These are phyloP conservation scores for Wallacemonas sp. DNA, from an alignment of 208 protist genomes.

Conservation along the genomic window DNA sequence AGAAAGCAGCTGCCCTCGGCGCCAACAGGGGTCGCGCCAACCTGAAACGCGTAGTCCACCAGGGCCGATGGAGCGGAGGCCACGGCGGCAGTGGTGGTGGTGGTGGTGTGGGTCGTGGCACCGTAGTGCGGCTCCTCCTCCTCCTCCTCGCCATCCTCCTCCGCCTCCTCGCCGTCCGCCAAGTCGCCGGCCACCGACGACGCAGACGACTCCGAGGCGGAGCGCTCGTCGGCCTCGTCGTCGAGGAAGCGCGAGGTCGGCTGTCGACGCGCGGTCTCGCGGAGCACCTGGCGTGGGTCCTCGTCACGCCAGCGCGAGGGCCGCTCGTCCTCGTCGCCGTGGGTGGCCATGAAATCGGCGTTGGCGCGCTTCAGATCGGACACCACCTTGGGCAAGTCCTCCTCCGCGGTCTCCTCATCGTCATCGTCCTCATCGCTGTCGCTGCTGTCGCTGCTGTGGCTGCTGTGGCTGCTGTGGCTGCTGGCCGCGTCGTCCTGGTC, in stretches of 20 bases:
- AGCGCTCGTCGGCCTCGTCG: slow-evolving; percentile 79
- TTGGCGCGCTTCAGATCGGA: slow-evolving; percentile 56
- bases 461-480: neutral
- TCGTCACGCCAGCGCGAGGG: slow-evolving; percentile 65
- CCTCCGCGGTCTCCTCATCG: slow-evolving; percentile 17
- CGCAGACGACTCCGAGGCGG: slow-evolving; percentile 19
- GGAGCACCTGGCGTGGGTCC: slow-evolving; percentile 39
- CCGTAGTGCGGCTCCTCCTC: too few species aligned
- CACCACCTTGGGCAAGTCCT: slow-evolving; percentile 67
- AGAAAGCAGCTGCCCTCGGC: slow-evolving; percentile 80
- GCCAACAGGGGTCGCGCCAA: slow-evolving; percentile 70
- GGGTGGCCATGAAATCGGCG: slow-evolving; percentile 32
- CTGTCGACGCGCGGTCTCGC: slow-evolving; percentile 27
- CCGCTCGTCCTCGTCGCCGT: slow-evolving; percentile 46
- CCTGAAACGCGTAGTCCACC: slow-evolving; percentile 81
- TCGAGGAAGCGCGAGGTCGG: slow-evolving; percentile 54
- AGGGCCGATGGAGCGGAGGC: slow-evolving; percentile 8
- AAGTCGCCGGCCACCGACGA: neutral
- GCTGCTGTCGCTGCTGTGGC: slow-evolving; percentile 23
- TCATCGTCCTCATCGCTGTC: slow-evolving; percentile 26
- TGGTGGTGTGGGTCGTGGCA: neutral
- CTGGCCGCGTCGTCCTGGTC: neutral
- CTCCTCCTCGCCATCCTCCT: slow-evolving; percentile 22
- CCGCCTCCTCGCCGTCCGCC: slow-evolving; percentile 27
- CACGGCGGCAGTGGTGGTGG: neutral